Evolutionary conservation across 2,329 filamentous ascomycete species (phyloP).

Genomic region (Claviceps sp.): DNA sequence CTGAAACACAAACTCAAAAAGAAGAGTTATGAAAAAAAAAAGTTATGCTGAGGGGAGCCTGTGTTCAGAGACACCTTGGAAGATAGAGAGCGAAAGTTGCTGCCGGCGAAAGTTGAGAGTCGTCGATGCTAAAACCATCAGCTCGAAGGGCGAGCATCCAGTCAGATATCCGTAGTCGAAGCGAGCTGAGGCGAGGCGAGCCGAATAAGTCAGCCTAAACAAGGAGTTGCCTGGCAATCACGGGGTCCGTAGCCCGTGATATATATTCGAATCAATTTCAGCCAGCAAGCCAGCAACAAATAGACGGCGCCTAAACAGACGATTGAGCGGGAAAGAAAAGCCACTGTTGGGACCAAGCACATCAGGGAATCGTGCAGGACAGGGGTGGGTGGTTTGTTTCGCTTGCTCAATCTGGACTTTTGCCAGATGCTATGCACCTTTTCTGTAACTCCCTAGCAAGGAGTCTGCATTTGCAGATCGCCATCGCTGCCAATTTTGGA

Average conservation of each 20-base stretch:
- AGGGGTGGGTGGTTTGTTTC: not conserved
- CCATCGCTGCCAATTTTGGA: not conserved
- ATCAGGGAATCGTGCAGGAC: not conserved
- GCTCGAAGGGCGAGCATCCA: not conserved
- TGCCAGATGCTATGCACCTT: not conserved
- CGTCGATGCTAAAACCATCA: slow-evolving; percentile 1
- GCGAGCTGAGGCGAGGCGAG: not conserved
- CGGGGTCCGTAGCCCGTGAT: not conserved
- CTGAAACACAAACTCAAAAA: not conserved
- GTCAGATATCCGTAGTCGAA: not conserved
- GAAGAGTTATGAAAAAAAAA: not conserved
- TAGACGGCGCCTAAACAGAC: not conserved
- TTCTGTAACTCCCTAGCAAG: not conserved
- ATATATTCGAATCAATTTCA: slow-evolving; percentile 2
- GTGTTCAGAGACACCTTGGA: not conserved
- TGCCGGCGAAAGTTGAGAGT: not conserved
- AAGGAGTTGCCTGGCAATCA: not conserved
- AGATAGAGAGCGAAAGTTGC: not conserved
- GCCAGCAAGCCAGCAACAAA: not conserved
- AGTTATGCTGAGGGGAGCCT: not conserved
- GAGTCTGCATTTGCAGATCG: not conserved
- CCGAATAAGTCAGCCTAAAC: not conserved
- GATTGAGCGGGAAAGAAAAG: not conserved
- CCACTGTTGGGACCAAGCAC: not conserved
- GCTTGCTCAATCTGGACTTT: not conserved